Conservation (phyloP, 768 basidiomycete genomes). For the Termitomyces sp. region DNA sequence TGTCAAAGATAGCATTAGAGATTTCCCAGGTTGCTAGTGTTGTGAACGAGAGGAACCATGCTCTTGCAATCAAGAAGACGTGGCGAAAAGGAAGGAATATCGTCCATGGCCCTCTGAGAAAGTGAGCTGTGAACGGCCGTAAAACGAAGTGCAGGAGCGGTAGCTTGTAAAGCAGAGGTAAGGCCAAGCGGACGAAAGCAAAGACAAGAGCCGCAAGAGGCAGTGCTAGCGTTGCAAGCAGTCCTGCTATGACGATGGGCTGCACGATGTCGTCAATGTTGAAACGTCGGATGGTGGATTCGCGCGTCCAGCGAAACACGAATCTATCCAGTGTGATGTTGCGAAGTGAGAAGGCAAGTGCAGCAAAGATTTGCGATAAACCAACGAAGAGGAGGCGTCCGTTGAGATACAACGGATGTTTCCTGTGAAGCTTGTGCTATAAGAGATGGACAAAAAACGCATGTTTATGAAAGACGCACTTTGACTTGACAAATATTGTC, state of each 20-base stretch:
- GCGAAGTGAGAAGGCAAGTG: slow-evolving; percentile 45
- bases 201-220: slow-evolving; percentile 39
- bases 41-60: slow-evolving; percentile 45
- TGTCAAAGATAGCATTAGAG: slow-evolving; percentile 55
- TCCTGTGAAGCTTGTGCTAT: slow-evolving; percentile 32
- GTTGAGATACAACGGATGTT: slow-evolving; percentile 72
- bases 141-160: slow-evolving; percentile 47
- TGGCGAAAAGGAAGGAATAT: slow-evolving; percentile 44
- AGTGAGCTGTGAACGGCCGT: slow-evolving; percentile 62
- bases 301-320: slow-evolving; percentile 35
- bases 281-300: slow-evolving; percentile 12
- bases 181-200: slow-evolving; percentile 35
- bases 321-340: slow-evolving; percentile 62
- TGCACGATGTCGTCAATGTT: slow-evolving; percentile 18
- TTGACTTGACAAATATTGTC: slow-evolving; percentile 61
- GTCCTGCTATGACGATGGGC: slow-evolving; percentile 30
- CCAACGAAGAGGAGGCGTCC: slow-evolving; percentile 60
- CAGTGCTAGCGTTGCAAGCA: slow-evolving; percentile 36
- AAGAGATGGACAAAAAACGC: background rate
- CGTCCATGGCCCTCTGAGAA: slow-evolving; percentile 53
- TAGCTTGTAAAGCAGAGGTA: slow-evolving; percentile 50
- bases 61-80: slow-evolving; percentile 37
- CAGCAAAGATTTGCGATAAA: slow-evolving; percentile 45
- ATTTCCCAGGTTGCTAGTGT: slow-evolving; percentile 63
- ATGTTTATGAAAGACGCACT: slow-evolving; percentile 31